Evolutionary conservation across 768 basidiomycete genomes (phyloP).

Genomic region (Daedalea quercina): DNA sequence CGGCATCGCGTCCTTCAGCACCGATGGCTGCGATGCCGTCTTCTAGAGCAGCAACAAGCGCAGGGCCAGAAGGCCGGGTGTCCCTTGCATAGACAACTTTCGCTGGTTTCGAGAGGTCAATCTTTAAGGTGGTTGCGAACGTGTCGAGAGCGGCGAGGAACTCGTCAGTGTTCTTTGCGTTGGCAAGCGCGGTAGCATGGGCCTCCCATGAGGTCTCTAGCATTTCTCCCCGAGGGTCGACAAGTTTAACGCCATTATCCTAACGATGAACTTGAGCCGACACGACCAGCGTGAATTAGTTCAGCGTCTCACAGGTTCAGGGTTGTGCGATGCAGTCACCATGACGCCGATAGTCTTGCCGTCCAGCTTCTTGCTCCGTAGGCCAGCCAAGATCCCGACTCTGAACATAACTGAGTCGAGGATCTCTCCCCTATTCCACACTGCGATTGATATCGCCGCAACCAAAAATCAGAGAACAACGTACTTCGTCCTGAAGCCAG

Average conservation of each 20-base stretch:
- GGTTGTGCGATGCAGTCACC: constrained; percentile 99
- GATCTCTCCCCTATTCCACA: constrained; percentile 43
- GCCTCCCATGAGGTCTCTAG: constrained; percentile 88
- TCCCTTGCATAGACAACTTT: constrained; percentile 89
- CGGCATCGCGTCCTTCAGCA: constrained; percentile 65
- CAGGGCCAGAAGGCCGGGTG: constrained; percentile 82
- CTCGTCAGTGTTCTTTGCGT: constrained; percentile 68
- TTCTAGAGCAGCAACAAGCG: constrained; percentile 69
- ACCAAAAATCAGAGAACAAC: constrained; percentile 21
- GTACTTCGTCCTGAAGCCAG: constrained; percentile 88
- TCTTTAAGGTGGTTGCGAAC: constrained; percentile 57
- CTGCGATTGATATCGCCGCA: not conserved
- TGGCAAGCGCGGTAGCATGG: constrained; percentile 82
- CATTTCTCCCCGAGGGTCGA: constrained; percentile 98
- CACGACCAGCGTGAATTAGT: not conserved
- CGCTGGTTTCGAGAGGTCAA: constrained; percentile 74
- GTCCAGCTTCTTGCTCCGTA: constrained; percentile 87
- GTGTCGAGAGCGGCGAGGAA: constrained; percentile 58
- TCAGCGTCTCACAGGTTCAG: constrained; percentile 63
- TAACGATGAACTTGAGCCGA: constrained; percentile 23
- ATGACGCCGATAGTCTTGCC: constrained; percentile 94
- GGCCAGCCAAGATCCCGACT: constrained; percentile 82
- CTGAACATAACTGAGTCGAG: constrained; percentile 93
- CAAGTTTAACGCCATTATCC: constrained; percentile 99
- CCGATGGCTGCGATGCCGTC: constrained; percentile 76